Percentiles rank a stretch among this genome's conserved stretches.
Evolutionary conservation across 1,284 basidiomycete species (phyloP).

Genomic region (Trichosporon sp.): DNA sequence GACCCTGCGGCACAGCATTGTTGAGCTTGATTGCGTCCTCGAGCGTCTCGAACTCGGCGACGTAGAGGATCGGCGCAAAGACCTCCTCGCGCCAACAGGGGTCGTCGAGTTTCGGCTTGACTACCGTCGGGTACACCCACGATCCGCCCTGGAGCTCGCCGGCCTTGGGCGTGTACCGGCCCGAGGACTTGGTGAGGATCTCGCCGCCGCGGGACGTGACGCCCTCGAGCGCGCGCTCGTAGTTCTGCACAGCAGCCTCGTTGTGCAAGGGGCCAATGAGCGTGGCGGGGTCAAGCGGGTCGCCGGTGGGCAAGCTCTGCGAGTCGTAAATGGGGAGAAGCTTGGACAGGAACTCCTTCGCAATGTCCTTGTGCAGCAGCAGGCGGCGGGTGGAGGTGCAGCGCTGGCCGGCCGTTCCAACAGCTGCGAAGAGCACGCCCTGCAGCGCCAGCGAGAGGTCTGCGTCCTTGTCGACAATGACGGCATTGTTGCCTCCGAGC

Average conservation of each 20-base stretch:
- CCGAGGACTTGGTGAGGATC: conserved; percentile 58
- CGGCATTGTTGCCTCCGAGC: conserved; percentile 91
- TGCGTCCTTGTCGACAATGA: conserved; percentile 89
- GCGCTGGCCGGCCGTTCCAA: conserved; percentile 91
- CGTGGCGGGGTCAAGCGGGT: conserved; percentile 73
- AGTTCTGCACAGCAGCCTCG: conserved; percentile 66
- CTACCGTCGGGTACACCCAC: conserved; percentile 86
- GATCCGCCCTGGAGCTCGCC: conserved; percentile 65
- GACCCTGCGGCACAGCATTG: conserved; percentile 83
- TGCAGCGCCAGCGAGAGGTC: conserved; percentile 85
- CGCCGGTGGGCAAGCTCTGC: conserved; percentile 67
- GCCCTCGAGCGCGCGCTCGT: conserved; percentile 66
- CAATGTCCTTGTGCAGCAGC: conserved; percentile 80
- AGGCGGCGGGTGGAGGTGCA: conserved; percentile 91
- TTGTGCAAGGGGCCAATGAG: conserved; percentile 88
- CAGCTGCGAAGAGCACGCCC: conserved; percentile 81
- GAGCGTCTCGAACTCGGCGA: conserved; percentile 83
- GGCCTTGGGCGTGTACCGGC: conserved; percentile 50
- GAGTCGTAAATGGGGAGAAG: conserved; percentile 71
- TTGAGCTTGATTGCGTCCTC: conserved; percentile 91
- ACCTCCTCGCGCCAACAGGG: conserved; percentile 52
- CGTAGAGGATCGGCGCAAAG: conserved; percentile 67
- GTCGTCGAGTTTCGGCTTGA: conserved; percentile 56
- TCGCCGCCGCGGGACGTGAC: conserved; percentile 71
- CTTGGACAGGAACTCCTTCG: conserved; percentile 71